Evolutionary conservation across 2,329 filamentous ascomycete species (phyloP), one percentile per base, ranked within the genome.

Genomic region (Monilinia fructicola): DNA sequence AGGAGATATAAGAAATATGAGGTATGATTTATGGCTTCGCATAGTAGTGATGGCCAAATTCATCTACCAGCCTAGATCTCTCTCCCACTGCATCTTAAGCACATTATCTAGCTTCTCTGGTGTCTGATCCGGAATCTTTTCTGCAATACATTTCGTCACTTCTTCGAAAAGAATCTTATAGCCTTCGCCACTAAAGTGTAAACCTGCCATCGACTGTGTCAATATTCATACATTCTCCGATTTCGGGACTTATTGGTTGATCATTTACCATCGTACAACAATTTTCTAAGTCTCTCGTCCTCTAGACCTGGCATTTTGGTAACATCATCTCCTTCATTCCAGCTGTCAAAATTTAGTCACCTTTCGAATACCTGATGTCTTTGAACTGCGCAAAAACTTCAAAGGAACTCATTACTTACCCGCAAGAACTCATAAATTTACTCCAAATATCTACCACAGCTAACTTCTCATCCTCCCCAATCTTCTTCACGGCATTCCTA

Each of bases 401-500:
- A 23, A 4, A 11, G 6, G 2, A n/a, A n/a, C 6, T 14, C 4
- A 42, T 12, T 26, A 65, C 54, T 5, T 52, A 65, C 63, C 54
- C 63, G 59, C 63, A 59, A 31, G 84, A 82, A 66, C 85, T 82
- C 88, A 96, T 91, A 72, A 97, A 84, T 0, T 85, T 85, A 69
- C 85, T 84, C 86, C 91, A 95, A 1, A 97, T 81, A 77, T 98
- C 92, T 21, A 96, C 79, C 1, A 93, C 84, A 0, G 86, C 82
- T 2, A 93, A 71, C 6, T 77, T 66, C 4, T 54, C 46, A 53
- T 74, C 67, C 28, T 68, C 69, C 1, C 72, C 73, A 82, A 87
- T 74, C 82, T 96, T 78, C 73, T 82, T 78, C 79, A 92, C 76
- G 79, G 87, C 78, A 76, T 82, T 74, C 77, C 86, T 74, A 77